Percentiles rank a stretch among this genome's conserved stretches.
Evolutionary conservation across 2,329 filamentous ascomycete genomes (phyloP).

Genomic region (Alternaria metachromatica): DNA sequence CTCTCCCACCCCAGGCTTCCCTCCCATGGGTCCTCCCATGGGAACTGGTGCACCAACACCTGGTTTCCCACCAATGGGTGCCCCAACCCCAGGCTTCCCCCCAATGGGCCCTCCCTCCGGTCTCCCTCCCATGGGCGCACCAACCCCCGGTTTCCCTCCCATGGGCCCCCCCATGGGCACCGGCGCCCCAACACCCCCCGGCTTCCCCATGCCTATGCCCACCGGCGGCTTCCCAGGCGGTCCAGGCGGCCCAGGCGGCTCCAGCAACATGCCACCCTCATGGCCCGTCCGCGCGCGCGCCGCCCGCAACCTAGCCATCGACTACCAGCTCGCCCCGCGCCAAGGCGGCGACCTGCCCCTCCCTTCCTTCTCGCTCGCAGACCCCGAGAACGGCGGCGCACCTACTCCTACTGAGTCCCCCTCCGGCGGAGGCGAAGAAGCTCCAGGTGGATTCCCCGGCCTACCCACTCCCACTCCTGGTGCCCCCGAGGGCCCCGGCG

Average conservation of each 20-base stretch:
- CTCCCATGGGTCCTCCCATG: not conserved
- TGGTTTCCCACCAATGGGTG: not conserved
- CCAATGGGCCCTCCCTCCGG: not conserved
- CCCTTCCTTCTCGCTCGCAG: constrained; percentile 18
- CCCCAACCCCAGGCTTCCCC: not conserved
- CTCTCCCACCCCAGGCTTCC: not conserved
- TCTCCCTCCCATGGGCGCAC: not conserved
- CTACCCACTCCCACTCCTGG: not conserved
- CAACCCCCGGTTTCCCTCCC: not conserved
- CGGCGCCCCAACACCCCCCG: not conserved
- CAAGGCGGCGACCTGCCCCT: constrained; percentile 11
- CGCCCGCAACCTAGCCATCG: constrained; percentile 11
- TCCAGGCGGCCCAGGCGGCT: not conserved
- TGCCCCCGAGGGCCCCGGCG: not conserved
- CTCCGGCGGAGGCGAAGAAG: not conserved
- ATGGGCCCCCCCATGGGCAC: not conserved
- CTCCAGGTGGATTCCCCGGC: not conserved
- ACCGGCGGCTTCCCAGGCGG: not conserved
- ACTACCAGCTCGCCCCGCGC: constrained; percentile 25
- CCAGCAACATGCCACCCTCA: not conserved
- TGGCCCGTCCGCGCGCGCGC: not conserved
- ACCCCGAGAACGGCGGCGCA: constrained; percentile 5
- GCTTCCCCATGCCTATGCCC: constrained; percentile 11
- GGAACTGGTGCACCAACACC: constrained; percentile 1
- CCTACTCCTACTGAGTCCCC: not conserved